These are phyloP conservation scores for Favolaschia claudopus DNA, from an alignment of 768 basidiomycete genomes.

Conservation along the genomic window DNA sequence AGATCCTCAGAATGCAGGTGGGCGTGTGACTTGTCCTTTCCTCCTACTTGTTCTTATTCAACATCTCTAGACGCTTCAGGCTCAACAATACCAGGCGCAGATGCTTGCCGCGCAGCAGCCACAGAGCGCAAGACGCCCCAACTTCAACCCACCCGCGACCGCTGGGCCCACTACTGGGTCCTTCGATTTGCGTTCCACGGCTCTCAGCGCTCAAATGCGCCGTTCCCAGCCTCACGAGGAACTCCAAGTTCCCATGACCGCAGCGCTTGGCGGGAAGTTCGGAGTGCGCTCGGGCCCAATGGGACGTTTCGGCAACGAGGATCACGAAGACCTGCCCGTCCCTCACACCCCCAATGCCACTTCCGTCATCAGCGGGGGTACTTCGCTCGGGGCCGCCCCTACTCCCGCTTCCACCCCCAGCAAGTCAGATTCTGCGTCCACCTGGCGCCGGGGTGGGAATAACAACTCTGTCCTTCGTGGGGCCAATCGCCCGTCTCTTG, in stretches of 20 bases:
- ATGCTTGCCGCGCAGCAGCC: slow-evolving; percentile 42
- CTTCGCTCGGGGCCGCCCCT: slow-evolving; percentile 62
- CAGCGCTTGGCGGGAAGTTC: slow-evolving; percentile 78
- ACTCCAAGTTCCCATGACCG: slow-evolving; percentile 81
- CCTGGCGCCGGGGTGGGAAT: slow-evolving; percentile 82
- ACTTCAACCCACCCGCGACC: slow-evolving; percentile 66
- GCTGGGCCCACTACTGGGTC: slow-evolving; percentile 72
- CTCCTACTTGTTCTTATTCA: neutral
- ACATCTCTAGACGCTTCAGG: slow-evolving; percentile 56
- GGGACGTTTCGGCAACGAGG: slow-evolving; percentile 44
- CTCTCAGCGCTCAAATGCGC: slow-evolving; percentile 65
- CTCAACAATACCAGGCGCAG: slow-evolving; percentile 48
- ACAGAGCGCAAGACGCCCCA: slow-evolving; percentile 46
- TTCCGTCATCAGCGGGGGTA: slow-evolving; percentile 76
- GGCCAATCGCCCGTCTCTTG: slow-evolving; percentile 57
- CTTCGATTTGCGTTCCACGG: slow-evolving; percentile 69
- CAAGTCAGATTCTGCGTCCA: slow-evolving; percentile 80
- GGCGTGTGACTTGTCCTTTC: slow-evolving; percentile 25
- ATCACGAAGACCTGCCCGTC: slow-evolving; percentile 51
- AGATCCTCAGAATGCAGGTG: slow-evolving; percentile 84
- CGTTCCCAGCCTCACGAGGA: slow-evolving; percentile 62
- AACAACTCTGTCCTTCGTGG: slow-evolving; percentile 75
- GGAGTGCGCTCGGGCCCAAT: slow-evolving; percentile 64
- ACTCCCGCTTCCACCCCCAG: slow-evolving; percentile 42
- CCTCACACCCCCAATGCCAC: slow-evolving; percentile 69